Conservation (phyloP, 495 filamentous ascomycete species). For the Talaromyces nanjingensis region DNA sequence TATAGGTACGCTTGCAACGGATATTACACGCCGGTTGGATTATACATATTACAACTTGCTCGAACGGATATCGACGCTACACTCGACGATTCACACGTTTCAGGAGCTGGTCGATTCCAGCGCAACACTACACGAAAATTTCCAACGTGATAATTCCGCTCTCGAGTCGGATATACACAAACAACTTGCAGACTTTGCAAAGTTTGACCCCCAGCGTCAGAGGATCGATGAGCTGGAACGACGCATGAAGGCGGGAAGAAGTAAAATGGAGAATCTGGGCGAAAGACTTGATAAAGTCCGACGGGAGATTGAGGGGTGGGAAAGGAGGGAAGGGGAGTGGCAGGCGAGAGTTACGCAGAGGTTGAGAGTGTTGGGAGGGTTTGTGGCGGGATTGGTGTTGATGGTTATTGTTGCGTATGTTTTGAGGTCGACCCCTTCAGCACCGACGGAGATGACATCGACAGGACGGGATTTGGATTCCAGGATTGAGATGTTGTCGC, state of each 20-base stretch:
- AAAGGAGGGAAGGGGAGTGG: conserved; percentile 64
- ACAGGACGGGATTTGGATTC: not conserved
- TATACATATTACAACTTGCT: conserved; percentile 80
- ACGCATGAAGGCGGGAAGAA: conserved; percentile 56
- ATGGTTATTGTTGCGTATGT: conserved; percentile 39
- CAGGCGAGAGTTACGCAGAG: conserved; percentile 59
- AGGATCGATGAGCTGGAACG: conserved; percentile 59
- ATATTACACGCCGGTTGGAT: conserved; percentile 68
- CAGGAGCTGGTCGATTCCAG: conserved; percentile 62
- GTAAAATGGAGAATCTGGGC: conserved; percentile 57
- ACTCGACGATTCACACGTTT: conserved; percentile 58
- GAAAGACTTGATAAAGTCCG: conserved; percentile 59
- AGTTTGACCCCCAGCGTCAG: conserved; percentile 63
- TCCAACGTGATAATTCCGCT: conserved; percentile 52
- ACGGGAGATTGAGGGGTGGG: conserved; percentile 61
- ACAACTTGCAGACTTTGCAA: conserved; percentile 59
- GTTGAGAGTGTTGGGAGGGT: conserved; percentile 54
- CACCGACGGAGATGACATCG: not conserved
- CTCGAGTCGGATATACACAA: conserved; percentile 55
- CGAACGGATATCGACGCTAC: conserved; percentile 65
- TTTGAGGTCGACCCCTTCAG: conserved; percentile 13
- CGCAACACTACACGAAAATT: conserved; percentile 51
- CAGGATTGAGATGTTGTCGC: not conserved
- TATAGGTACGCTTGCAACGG: conserved; percentile 37
- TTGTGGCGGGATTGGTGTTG: conserved; percentile 30